Evolutionary conservation across 495 filamentous ascomycete genomes (phyloP), one percentile per base, ranked within the genome.

Genomic region (Neurospora hispaniola): DNA sequence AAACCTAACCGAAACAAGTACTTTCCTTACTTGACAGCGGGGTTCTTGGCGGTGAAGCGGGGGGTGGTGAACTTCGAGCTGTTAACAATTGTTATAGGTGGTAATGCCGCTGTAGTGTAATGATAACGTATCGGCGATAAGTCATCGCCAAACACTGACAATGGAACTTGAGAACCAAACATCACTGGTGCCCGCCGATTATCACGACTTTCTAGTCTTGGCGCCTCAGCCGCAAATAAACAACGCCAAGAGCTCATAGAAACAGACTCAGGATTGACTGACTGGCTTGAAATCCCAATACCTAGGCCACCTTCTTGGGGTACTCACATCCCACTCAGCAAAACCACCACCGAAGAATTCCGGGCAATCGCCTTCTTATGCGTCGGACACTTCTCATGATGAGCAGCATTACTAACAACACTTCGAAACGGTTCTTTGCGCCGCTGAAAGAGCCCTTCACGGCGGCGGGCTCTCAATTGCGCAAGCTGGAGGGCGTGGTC

Each of bases 401-500:
- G 54, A 62, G 54, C 54, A 62, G 35, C 27, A 31, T 62, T 16
- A 62, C 54, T 6, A 62, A 62, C 27, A 62, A 62, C 27, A 62
- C 54, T 35, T 18, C 27, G 14, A 62, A 62, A 62, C 54, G 54
- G 27, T 18, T 18, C 54, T 62, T 62, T 62, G 88, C 88, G 6
- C 88, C 89, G 20, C 76, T 81, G 46, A 78, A 73, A 48, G 74
- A 75, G 42, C 73, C 73, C 2, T 73, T 73, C 31, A 46, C 70
- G 35, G 35, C 35, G 10, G 46, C 79, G 39, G 77, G 81, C 72
- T 83, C 48, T 0, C 39, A 75, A 31, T 42, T 83, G 12, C 91
- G 90, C 44, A 85, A 81, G 70, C 81, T 98, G 69, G 88, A 90
- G 75, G 95, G 95, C 2, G 87, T 98, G 8, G 89, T 98, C 41